Evolutionary conservation across 139 green algal genomes (phyloP), one percentile per base, ranked within the genome.

Genomic region (Chloropicon primus): DNA sequence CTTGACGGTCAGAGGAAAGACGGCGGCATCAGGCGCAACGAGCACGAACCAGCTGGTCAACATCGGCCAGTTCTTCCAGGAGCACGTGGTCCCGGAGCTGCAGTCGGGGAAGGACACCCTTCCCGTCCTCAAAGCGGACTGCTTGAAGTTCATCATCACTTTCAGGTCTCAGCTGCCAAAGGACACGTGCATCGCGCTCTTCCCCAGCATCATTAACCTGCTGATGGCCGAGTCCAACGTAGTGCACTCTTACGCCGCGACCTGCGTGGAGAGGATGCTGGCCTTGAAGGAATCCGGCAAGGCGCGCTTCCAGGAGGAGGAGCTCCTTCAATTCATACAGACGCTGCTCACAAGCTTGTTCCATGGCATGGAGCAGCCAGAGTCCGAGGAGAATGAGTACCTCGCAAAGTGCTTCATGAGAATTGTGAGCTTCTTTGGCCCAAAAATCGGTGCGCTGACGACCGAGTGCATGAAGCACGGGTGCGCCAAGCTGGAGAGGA

Each of bases 191-290:
- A 74, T 96, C 41, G 80, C 80, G 2, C 74, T 91, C 5, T 86
- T 97, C 71, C 89, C 90, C 1, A 29, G 54, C 17, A 77, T 96
- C 25, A 84, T 93, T 25, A 21, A 53, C 1, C 80, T 94, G 24
- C 85, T 98, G 26, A 81, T 71, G 21, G 72, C 78, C 22, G 83
- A 94, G 29, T 84, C 83, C 26, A 95, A 95, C 54, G 95, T 99
- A 23, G 93, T 98, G 76, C 96, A 99, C 88, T 92, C 86, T 17
- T 98, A 99, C 84, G 94, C 96, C 1, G 96, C 96, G 23, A 92
- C 91, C 53, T 84, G 82, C 23, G 82, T 99, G 0, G 96, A 99
- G 79, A 78, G 90, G 0, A 79, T 98, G 78, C 86, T 99, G 26
- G 78, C 87, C 2, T 73, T 93, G 1, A 90, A 83, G 54, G 88